phyloP scores from a whole-genome alignment of 1,139 yeast species.

The Kurtzmaniella quercitrusa region DNA sequence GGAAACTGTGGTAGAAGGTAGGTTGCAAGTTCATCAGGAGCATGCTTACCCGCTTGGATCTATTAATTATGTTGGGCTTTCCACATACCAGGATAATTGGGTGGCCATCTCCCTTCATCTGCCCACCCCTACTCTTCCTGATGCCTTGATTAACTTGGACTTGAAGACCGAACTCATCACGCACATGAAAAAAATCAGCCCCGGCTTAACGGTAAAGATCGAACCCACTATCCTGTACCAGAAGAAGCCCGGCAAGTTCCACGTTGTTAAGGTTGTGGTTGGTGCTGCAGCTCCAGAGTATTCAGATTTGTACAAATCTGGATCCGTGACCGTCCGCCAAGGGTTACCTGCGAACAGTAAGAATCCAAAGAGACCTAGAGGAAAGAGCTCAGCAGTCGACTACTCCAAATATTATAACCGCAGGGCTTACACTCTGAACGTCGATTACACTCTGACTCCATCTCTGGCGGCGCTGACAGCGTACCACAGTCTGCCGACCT shows the following conservation, averaged over 20 bases:
- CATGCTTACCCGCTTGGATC: conserved; percentile 54
- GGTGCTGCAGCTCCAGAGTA: conserved; percentile 57
- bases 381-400: conserved; percentile 34
- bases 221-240: conserved; percentile 76
- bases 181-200: conserved; percentile 62
- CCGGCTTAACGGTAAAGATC: conserved; percentile 57
- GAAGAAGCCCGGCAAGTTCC: conserved; percentile 85
- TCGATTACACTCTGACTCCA: conserved; percentile 1
- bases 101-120: conserved; percentile 61
- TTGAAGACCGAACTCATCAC: conserved; percentile 90
- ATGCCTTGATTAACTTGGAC: conserved; percentile 70
- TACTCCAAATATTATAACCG: conserved; percentile 42
- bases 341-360: conserved; percentile 74
- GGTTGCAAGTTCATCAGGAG: conserved; percentile 66
- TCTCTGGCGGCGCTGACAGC: neutral
- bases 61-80: conserved; percentile 63
- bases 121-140: conserved; percentile 60
- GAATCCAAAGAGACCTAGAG: conserved; percentile 70
- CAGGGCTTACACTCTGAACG: conserved; percentile 14
- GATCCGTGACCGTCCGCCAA: conserved; percentile 73
- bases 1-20: conserved; percentile 68
- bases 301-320: conserved; percentile 81
- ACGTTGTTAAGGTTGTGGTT: conserved; percentile 63
- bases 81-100: conserved; percentile 91
- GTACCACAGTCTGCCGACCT: conserved; percentile 4